phyloP scores from a whole-genome alignment of 768 basidiomycete species.

The Russula brevipes region DNA sequence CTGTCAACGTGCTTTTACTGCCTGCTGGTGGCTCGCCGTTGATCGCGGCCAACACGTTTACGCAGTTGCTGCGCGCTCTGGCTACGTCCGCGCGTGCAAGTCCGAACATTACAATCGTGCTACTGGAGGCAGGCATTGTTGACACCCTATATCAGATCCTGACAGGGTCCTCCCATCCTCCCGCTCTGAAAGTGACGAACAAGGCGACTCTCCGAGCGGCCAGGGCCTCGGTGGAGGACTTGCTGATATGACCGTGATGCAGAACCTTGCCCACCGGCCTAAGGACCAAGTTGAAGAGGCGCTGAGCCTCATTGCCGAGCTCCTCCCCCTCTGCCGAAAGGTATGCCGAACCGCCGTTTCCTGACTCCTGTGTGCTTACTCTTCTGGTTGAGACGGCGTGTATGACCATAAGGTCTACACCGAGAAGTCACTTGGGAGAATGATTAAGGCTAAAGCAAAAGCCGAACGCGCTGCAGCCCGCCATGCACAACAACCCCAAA shows the following conservation, averaged over 20 bases:
- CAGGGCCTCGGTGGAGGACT: slow-evolving; percentile 84
- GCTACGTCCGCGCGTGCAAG: slow-evolving; percentile 86
- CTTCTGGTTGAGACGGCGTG: slow-evolving; percentile 65
- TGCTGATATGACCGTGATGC: slow-evolving; percentile 97
- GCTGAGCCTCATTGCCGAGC: slow-evolving; percentile 79
- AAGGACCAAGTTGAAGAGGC: slow-evolving; percentile 98
- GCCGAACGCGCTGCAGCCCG: slow-evolving; percentile 72
- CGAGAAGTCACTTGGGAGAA: slow-evolving; percentile 72
- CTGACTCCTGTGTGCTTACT: neutral
- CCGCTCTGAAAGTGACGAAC: slow-evolving; percentile 48
- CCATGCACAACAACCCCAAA: slow-evolving; percentile 35
- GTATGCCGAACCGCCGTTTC: slow-evolving; percentile 37
- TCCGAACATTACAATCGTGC: slow-evolving; percentile 76
- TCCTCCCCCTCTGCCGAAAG: slow-evolving; percentile 94
- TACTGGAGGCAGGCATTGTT: slow-evolving; percentile 90
- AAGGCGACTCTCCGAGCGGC: slow-evolving; percentile 54
- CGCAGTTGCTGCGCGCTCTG: slow-evolving; percentile 77
- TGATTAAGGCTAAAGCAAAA: slow-evolving; percentile 79
- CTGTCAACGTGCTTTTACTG: slow-evolving; percentile 78
- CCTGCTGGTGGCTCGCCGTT: slow-evolving; percentile 84
- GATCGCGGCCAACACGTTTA: slow-evolving; percentile 83
- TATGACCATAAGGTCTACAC: slow-evolving; percentile 90
- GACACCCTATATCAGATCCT: slow-evolving; percentile 92
- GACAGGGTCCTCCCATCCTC: slow-evolving; percentile 81
- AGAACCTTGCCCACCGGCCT: slow-evolving; percentile 91